phyloP scores from a whole-genome alignment of 768 basidiomycete genomes.

The Kwoniella pini region DNA sequence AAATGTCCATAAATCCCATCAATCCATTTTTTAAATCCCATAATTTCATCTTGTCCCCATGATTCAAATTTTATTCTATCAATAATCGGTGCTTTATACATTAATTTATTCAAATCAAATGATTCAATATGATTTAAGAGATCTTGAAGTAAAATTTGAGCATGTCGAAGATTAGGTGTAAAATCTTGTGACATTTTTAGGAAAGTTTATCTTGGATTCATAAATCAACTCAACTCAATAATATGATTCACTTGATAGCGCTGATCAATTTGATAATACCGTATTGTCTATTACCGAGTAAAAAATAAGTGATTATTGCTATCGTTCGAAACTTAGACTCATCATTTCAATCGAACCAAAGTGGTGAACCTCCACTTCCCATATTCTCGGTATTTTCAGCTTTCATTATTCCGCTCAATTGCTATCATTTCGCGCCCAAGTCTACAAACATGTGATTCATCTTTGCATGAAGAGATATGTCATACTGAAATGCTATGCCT shows the following conservation, averaged over 20 bases:
- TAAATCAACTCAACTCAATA: too few species aligned
- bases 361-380: constrained; percentile 12
- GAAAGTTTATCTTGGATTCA: background rate
- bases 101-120: constrained; percentile 8
- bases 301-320: too few species aligned
- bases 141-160: background rate
- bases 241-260: too few species aligned
- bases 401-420: too few species aligned
- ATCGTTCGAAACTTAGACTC: too few species aligned
- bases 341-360: background rate
- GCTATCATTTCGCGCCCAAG: too few species aligned
- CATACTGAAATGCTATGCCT: too few species aligned
- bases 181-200: constrained; percentile 10
- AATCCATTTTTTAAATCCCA: constrained; percentile 24
- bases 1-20: constrained; percentile 19
- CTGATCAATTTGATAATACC: too few species aligned
- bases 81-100: constrained; percentile 21
- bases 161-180: constrained; percentile 1
- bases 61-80: constrained; percentile 16
- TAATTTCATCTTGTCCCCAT: constrained; percentile 27
- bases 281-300: too few species aligned
- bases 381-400: background rate
- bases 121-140: constrained; percentile 4
- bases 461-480: too few species aligned
- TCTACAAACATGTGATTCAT: too few species aligned